Conservation (phyloP, 768 basidiomycete species). For the Termitomyces sp. region DNA sequence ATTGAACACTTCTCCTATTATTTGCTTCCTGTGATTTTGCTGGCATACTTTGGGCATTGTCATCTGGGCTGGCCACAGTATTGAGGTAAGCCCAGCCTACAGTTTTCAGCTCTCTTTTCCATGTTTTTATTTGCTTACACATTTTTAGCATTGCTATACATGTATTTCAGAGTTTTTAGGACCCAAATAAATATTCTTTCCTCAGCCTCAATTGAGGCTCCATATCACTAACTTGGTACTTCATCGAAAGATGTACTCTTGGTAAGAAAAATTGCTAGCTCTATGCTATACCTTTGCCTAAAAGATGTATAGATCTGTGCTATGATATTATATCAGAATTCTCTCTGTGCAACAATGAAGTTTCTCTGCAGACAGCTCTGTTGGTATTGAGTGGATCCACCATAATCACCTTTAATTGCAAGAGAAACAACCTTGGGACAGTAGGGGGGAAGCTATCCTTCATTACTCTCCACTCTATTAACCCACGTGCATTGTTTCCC, state of each 20-base stretch:
- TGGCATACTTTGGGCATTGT: no score
- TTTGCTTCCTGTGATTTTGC: no score
- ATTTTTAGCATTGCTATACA: no score
- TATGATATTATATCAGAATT: neutral
- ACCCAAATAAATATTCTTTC: no score
- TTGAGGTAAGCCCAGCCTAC: no score
- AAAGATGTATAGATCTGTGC: neutral
- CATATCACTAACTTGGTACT: neutral
- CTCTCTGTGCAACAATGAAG: neutral
- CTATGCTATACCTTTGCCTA: neutral
- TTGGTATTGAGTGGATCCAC: neutral
- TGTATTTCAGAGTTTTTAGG: no score
- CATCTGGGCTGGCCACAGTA: no score
- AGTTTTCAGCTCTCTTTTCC: no score
- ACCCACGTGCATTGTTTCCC: neutral
- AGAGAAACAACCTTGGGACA: slow-evolving; percentile 9
- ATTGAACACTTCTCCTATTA: no score
- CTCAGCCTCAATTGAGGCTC: no score
- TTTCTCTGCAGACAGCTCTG: neutral
- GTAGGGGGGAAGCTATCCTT: slow-evolving; percentile 8
- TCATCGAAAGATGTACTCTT: neutral
- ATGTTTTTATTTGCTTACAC: no score
- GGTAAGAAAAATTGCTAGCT: neutral
- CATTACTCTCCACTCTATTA: slow-evolving; percentile 8
- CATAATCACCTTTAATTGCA: slow-evolving; percentile 12